Base-by-base conservation (phyloP, 495 filamentous ascomycete genomes). In the Lophiostoma macrostomum region DNA sequence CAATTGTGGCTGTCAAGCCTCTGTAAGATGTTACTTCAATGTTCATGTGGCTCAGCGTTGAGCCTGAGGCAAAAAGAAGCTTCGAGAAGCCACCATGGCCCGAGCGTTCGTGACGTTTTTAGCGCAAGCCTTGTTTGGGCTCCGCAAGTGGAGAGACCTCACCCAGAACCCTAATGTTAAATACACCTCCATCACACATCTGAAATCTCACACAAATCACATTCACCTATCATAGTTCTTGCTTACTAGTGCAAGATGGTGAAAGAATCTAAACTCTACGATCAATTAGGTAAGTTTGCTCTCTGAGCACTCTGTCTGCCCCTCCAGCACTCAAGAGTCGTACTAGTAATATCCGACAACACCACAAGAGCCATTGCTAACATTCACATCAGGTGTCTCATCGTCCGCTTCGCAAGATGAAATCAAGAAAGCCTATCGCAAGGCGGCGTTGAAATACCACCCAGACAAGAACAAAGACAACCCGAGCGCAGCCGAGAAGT, bases 401-500 rank as follows among this genome's bases (percentile, higher is more conserved):
- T 80, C 93, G 10, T 79, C 82, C 46, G 88, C 91, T 3, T 79
- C 80, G 2, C 86, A 91, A 64, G 93, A 96, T 65, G 90, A 97
- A 50, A 93, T 99, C 70, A 96, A 95, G 71, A 99, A 99, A 64
- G 93, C 84, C 29, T 98, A 98, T 67, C 75, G 85, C 11, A 73
- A 73, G 46, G 40, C 52, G 16, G 94, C 93, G 36, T 73, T 98
- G 66, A 96, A 95, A 74, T 84, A 82, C 66, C 93, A 98, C 65
- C 93, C 93, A 0, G 93, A 98, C 71, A 97, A 97, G 76, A 97
- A 97, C 74, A 91, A 90, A 67, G 85, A 94, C 69, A 88, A 93
- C 60, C 84, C 90, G 14, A 66, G 78, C 14, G 86, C 90, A 19
- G 73, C 81, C 46, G 91, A 97, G 58, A 94, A 88, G 64, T 98